Evolutionary conservation across 148 eudicot species (phyloP), one percentile per base, ranked within the genome.

Genomic region (Rhododendron ovatum): DNA sequence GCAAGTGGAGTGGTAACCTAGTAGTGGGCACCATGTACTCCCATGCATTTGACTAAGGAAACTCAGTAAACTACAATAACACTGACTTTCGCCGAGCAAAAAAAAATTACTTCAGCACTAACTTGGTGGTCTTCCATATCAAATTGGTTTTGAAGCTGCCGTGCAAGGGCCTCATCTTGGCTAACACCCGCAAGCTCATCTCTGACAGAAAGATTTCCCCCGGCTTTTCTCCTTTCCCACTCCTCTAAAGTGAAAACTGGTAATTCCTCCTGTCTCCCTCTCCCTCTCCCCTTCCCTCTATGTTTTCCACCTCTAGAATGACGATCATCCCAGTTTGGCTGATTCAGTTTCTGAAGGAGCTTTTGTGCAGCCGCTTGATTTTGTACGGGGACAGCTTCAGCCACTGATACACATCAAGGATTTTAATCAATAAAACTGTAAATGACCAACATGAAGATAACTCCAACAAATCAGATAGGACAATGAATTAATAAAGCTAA

Each of bases 331-430:
- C 86, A 88, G 26, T 61, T 89, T 78, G 93, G 92, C 81, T 91
- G 90, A 88, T 88, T 93, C 95, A 94, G 90, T 90, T 91, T 96
- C 91, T 93, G 95, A 28, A 93, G 93, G 75, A 96, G 98, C 78
- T 96, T 96, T 78, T 94, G 98, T 81, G 99, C 91, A 90, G 98
- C 99, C 47, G 92, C 99, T 90, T 95, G 98, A 90, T 95, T 96
- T 87, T 95, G 98, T 87, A 95, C 89, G 79, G 99, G 99, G 78
- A 86, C 86, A 48, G 88, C 89, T 85, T 95, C 96, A 67, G 89
- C 94, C 87, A 91, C 98, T 94, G 93, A 48, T 77, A 89, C 51
- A 69, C 28, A 85, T 22, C 82, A 67, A 83, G 55, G 78, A 80
- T 33, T 30, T 39, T 81, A 37, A 82, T 78, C 84, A 84, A 83